These are phyloP conservation scores for Gleditsia sinensis DNA, from an alignment of 306 rosid genomes.

Conservation along the genomic window DNA sequence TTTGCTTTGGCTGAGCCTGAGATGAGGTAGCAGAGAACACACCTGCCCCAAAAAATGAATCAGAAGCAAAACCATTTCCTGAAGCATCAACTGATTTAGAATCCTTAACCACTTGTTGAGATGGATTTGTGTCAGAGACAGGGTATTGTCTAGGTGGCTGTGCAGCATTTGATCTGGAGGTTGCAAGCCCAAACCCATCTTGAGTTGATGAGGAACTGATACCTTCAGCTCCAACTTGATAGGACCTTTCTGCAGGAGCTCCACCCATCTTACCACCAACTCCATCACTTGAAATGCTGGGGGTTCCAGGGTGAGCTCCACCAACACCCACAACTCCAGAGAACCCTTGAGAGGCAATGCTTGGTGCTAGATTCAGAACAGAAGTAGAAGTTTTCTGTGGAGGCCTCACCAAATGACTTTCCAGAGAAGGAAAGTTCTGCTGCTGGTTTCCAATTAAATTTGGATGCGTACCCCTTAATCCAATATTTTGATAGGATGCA, in stretches of 20 bases:
- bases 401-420: conserved; percentile 49
- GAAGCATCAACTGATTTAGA: conserved; percentile 49
- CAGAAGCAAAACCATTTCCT: conserved; percentile 67
- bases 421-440: conserved; percentile 50
- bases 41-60: conserved; percentile 74
- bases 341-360: conserved; percentile 53
- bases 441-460: conserved; percentile 45
- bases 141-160: conserved; percentile 54
- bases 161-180: conserved; percentile 55
- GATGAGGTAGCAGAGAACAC: conserved; percentile 62
- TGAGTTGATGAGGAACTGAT: conserved; percentile 45
- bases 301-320: conserved; percentile 44
- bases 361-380: conserved; percentile 42
- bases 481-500: conserved; percentile 52
- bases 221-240: conserved; percentile 51
- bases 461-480: conserved; percentile 54
- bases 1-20: conserved; percentile 63
- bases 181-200: conserved; percentile 60
- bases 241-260: conserved; percentile 42
- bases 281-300: conserved; percentile 51
- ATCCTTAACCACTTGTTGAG: conserved; percentile 53
- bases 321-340: conserved; percentile 41
- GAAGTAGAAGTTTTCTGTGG: conserved; percentile 47
- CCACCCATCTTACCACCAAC: conserved; percentile 50
- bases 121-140: conserved; percentile 48